Base-by-base conservation (phyloP, 768 basidiomycete genomes). In the Pisolithus tinctorius region DNA sequence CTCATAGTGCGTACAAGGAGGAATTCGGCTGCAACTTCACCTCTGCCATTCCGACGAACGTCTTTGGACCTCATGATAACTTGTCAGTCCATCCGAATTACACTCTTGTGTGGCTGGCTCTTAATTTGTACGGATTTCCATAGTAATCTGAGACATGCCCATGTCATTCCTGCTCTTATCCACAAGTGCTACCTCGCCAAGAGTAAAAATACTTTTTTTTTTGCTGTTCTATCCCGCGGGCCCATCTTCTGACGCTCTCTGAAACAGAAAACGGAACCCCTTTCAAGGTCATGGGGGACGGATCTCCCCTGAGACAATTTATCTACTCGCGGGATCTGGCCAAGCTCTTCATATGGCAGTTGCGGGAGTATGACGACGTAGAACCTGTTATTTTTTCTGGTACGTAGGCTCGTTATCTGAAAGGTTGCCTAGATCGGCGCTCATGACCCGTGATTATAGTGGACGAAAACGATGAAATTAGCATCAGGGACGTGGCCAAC, bases 271-370 rank as follows among this genome's bases (percentile, higher is more conserved):
- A 65, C 26, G 76, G 75, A 53, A 90, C 88, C 0, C 85, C 88
- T 4, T 94, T 97, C 70, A 74, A 84, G 47, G 88, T 95, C n/a
- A 71, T 83, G 46, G 94, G 94, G 10, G 87, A 90, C 0, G 94
- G 94, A 31, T 91, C 86, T 58, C 94, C 94, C 6, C 78, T 96
- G 34, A 82, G 94, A n/a, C 94, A 97, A 67, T 97, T 97, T 67
- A 94, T 96, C 69, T 97, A 93, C 72, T 96, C 94, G n/a, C 76
- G 81, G 45, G 93, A 98, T 70, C 83, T 97, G 45, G 94, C 93
- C 41, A 95, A 91, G 68, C 75, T 95, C 50, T 95, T 96, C 75
- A 87, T 96, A 63, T 93, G 90, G 92, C 81, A 83, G 76, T 69
- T 94, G 56, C 76, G 89, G 42, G 87, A 95, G 63, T 96, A 98